Conservation (phyloP, 2,329 filamentous ascomycete genomes). For the Clonostachys chloroleuca region DNA sequence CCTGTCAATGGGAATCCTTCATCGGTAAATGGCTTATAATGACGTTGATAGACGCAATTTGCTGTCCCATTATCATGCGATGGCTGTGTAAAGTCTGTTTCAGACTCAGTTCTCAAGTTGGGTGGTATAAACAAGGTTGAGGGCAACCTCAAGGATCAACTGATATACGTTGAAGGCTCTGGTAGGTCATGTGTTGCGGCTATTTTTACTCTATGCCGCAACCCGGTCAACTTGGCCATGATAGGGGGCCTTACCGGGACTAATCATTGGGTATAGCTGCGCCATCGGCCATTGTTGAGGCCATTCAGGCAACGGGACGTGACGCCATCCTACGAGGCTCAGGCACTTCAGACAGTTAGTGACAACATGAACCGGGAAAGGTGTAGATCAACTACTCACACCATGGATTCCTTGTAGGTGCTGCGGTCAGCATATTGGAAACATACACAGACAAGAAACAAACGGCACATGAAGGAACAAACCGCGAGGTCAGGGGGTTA, state of each 20-base stretch:
- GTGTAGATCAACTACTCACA: background rate
- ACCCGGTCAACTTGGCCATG: background rate
- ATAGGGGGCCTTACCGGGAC: background rate
- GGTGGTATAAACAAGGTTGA: slow-evolving; percentile 79
- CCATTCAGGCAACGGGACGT: slow-evolving; percentile 84
- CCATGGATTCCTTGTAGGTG: slow-evolving; percentile 38
- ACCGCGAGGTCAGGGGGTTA: slow-evolving; percentile 71
- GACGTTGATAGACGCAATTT: slow-evolving; percentile 70
- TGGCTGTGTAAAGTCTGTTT: slow-evolving; percentile 81
- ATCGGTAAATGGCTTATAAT: background rate
- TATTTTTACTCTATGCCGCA: background rate
- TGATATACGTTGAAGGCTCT: slow-evolving; percentile 82
- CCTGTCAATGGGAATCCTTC: slow-evolving; percentile 8
- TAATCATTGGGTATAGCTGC: slow-evolving; percentile 50
- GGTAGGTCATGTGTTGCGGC: slow-evolving; percentile 36
- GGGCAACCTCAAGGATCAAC: slow-evolving; percentile 75
- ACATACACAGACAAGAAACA: slow-evolving; percentile 63
- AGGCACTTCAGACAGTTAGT: slow-evolving; percentile 77
- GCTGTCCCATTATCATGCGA: slow-evolving; percentile 93
- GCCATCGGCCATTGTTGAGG: slow-evolving; percentile 82
- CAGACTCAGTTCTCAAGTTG: slow-evolving; percentile 70
- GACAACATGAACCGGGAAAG: background rate
- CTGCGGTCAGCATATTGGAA: slow-evolving; percentile 94
- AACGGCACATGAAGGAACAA: slow-evolving; percentile 25
- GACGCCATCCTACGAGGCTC: slow-evolving; percentile 93